These are phyloP conservation scores for Breynia disticha DNA, from an alignment of 441 rosid genomes.

Conservation along the genomic window DNA sequence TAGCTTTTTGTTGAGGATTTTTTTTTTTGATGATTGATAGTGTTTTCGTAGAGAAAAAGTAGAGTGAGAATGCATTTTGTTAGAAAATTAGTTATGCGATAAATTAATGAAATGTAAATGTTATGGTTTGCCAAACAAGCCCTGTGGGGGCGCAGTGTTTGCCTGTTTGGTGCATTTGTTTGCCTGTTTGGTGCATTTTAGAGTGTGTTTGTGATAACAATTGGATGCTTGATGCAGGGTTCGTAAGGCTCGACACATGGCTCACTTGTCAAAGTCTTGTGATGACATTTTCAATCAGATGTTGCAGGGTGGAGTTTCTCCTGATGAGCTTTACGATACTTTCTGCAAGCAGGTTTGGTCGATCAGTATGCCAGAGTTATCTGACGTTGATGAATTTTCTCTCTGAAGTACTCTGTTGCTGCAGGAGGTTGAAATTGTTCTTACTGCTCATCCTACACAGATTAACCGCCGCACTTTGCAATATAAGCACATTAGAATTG, in stretches of 20 bases:
- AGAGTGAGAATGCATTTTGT: too few species aligned
- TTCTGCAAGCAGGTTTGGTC: conserved; percentile 77
- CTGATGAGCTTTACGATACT: conserved; percentile 65
- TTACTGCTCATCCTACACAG: conserved; percentile 97
- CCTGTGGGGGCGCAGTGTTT: too few species aligned
- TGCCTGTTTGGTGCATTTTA: too few species aligned
- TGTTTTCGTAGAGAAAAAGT: too few species aligned
- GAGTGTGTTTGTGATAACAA: too few species aligned
- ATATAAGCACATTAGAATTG: conserved; percentile 85
- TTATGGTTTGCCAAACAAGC: too few species aligned
- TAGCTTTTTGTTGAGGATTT: too few species aligned
- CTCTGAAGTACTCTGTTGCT: conserved; percentile 5
- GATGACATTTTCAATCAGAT: conserved; percentile 75
- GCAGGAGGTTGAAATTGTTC: conserved; percentile 96
- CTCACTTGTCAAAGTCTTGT: conserved; percentile 66
- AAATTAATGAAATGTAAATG: too few species aligned
- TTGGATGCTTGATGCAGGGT: conserved; percentile 38
- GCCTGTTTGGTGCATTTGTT: too few species aligned
- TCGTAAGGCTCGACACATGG: conserved; percentile 44
- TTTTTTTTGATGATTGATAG: too few species aligned
- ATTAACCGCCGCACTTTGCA: conserved; percentile 84
- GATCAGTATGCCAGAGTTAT: neutral
- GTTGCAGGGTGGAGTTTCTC: conserved; percentile 65
- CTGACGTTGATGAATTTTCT: too few species aligned
- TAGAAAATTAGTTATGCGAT: too few species aligned